phyloP scores from a whole-genome alignment of 352 stramenopile genomes.

The Globisporangium ultimum region DNA sequence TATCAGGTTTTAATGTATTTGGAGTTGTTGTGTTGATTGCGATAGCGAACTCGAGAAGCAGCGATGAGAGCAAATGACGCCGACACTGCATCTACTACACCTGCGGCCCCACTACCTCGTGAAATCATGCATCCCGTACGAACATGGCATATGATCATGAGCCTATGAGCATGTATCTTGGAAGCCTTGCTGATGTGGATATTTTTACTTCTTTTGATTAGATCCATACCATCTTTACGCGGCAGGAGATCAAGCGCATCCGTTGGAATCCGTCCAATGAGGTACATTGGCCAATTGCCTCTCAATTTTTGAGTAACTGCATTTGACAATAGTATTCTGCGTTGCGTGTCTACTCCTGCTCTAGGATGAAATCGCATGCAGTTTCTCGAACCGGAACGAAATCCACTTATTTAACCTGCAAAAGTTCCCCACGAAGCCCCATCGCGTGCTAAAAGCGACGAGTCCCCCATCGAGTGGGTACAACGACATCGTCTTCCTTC shows the following conservation, averaged over 20 bases:
- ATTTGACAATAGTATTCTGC: background rate
- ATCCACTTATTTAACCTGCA: slow-evolving; percentile 72
- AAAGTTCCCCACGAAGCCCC: slow-evolving; percentile 63
- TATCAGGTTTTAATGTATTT: background rate
- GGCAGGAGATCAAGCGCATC: slow-evolving; percentile 66
- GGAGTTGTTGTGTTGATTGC: background rate
- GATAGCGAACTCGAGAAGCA: background rate
- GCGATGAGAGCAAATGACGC: background rate
- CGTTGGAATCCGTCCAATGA: slow-evolving; percentile 75
- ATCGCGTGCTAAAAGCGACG: slow-evolving; percentile 55
- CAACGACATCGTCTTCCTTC: slow-evolving; percentile 69
- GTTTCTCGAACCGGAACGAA: slow-evolving; percentile 68
- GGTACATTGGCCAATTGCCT: slow-evolving; percentile 20
- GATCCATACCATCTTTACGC: slow-evolving; percentile 76
- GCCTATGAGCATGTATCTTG: too few relatives aligned
- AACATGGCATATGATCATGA: background rate
- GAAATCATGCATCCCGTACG: slow-evolving; percentile 37
- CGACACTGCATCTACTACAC: background rate
- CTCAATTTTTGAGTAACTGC: background rate
- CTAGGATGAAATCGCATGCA: slow-evolving; percentile 74
- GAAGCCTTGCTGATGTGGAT: background rate
- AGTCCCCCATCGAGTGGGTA: slow-evolving; percentile 75
- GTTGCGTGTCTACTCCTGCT: background rate
- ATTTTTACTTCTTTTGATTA: slow-evolving; percentile 10
- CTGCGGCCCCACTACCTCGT: background rate